These are phyloP conservation scores for Epichloe glyceriae DNA, from an alignment of 2,329 filamentous ascomycete genomes.

Conservation along the genomic window DNA sequence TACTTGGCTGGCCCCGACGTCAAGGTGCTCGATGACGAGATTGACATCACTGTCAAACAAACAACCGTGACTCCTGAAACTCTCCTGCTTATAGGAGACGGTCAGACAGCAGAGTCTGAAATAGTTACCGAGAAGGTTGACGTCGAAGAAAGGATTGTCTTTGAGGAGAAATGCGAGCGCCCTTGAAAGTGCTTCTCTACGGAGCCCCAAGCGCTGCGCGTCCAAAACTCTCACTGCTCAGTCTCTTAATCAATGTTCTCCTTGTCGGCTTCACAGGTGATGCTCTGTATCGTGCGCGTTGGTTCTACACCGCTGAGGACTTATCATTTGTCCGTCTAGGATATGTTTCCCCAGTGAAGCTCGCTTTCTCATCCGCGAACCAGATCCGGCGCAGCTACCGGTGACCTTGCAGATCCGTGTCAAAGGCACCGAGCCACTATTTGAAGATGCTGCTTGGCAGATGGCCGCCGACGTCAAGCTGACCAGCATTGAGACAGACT, in stretches of 20 bases:
- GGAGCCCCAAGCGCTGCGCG: constrained; percentile 67
- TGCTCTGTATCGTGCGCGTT: constrained; percentile 59
- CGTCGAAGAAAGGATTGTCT: constrained; percentile 47
- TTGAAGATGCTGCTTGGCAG: constrained; percentile 52
- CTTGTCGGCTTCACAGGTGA: constrained; percentile 62
- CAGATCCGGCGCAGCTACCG: constrained; percentile 60
- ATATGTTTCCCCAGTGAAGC: constrained; percentile 74
- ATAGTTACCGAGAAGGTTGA: constrained; percentile 39
- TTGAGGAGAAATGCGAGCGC: constrained; percentile 43
- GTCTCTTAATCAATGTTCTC: constrained; percentile 58
- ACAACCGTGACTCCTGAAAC: constrained; percentile 20
- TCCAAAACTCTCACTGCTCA: constrained; percentile 49
- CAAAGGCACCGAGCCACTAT: constrained; percentile 35
- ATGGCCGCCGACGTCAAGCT: constrained; percentile 48
- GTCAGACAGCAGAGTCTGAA: constrained; percentile 18
- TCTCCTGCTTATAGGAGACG: constrained; percentile 19
- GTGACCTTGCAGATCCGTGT: constrained; percentile 55
- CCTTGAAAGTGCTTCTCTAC: constrained; percentile 55
- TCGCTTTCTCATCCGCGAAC: constrained; percentile 73
- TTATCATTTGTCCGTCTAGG: constrained; percentile 79
- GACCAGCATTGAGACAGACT: constrained; percentile 70
- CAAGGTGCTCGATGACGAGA: constrained; percentile 45
- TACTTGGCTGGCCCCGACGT: constrained; percentile 44
- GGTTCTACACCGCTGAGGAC: constrained; percentile 58
- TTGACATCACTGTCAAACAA: constrained; percentile 42